Evolutionary conservation across 345 rosid genomes (phyloP), one percentile per base, ranked within the genome.

Genomic region (Hypericum perforatum): DNA sequence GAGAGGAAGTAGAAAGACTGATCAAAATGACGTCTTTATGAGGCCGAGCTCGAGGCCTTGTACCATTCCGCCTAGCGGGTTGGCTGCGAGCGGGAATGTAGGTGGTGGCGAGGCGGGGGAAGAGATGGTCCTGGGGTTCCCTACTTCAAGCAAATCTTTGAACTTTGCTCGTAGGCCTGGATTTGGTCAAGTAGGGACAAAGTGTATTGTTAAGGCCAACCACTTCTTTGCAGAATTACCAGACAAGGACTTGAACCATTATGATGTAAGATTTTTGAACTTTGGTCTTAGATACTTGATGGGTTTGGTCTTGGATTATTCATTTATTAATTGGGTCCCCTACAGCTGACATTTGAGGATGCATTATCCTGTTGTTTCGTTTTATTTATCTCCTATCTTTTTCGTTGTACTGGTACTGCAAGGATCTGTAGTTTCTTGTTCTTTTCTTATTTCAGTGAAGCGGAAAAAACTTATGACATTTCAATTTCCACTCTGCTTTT

Each of bases 11-110:
- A 64, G 84, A 62, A 92, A 92, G 67, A 85, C 91, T 58, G 99
- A 94, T 65, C 99, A 85, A 67, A 81, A 78, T 5, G 95, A 89
- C 57, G 87, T 69, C 39, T 89, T 65, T 73, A 79, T 74, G 81
- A 80, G 94, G 63, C 99, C 99, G 39, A 78, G 95, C 76, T 94
- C 94, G 45, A 77, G 99, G 62, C 97, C 94, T 16, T 91, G 99
- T 44, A 79, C 86, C 5, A 22, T 22, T 57, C 39, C 68, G 45
- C 60, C 72, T 14, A 71, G 57, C 66, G 74, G 53, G 66, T 59
- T 54, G 42, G 47, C 52, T 45, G 32, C 2, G 32, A 22, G 32
- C 32, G 76, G 53, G 60, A 64, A 66, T 64, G 67, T 56, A 38
- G 66, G 54, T 41, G 53, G 11, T 46, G 50, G 37, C 64, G 64